Percentiles rank a stretch among this genome's conserved stretches.
These are phyloP conservation scores for Catunica adiposa DNA, from an alignment of 2,329 filamentous ascomycete species.

Conservation along the genomic window DNA sequence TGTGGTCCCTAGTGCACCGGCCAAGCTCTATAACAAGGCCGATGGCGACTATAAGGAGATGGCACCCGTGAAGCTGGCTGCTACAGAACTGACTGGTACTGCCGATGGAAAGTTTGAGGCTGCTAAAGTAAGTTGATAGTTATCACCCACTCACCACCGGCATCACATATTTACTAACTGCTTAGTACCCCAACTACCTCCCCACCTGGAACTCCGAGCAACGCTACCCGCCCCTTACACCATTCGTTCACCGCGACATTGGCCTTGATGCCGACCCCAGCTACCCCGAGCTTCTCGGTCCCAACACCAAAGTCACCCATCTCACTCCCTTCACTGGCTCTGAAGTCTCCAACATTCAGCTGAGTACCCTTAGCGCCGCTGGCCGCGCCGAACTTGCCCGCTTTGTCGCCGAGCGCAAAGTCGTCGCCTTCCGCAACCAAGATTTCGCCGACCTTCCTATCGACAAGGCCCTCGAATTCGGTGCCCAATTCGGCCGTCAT, in stretches of 20 bases:
- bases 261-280: constrained; percentile 56
- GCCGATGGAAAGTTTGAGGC: constrained; percentile 8
- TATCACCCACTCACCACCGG: neutral
- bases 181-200: constrained; percentile 53
- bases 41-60: constrained; percentile 14
- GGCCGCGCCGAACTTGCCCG: constrained; percentile 65
- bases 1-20: neutral
- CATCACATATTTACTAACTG: neutral
- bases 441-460: constrained; percentile 58
- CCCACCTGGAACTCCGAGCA: constrained; percentile 52
- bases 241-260: constrained; percentile 58
- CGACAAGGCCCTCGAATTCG: constrained; percentile 49
- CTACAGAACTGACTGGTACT: constrained; percentile 13
- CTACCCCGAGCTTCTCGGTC: constrained; percentile 50
- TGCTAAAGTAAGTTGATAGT: constrained; percentile 4
- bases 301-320: constrained; percentile 35
- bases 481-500: constrained; percentile 61
- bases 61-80: constrained; percentile 7
- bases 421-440: constrained; percentile 62
- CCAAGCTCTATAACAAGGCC: constrained; percentile 10
- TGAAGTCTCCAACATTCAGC: constrained; percentile 53
- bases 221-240: constrained; percentile 47
- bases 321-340: constrained; percentile 60
- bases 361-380: constrained; percentile 48
- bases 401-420: constrained; percentile 59